phyloP scores from a whole-genome alignment of 169 alveolate species.

The Eimeria sp. region DNA sequence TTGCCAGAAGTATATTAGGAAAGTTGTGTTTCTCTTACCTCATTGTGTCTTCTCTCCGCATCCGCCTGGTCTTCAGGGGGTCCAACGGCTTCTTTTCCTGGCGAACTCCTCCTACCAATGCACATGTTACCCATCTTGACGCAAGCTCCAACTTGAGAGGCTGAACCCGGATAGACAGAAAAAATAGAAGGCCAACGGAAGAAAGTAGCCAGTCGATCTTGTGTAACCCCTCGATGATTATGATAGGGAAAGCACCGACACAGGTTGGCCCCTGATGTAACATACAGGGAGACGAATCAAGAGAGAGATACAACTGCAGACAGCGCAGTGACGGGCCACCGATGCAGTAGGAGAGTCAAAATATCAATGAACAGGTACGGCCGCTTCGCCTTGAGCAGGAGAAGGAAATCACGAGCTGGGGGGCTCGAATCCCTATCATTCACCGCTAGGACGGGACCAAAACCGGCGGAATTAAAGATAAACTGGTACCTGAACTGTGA shows the following conservation, averaged over 20 bases:
- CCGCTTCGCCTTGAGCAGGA: not conserved
- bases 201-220: not conserved
- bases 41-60: not conserved
- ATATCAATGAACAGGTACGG: not conserved
- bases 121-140: slow-evolving; percentile 1
- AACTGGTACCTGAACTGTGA: not conserved
- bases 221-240: not conserved
- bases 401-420: not conserved
- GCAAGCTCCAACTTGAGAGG: not conserved
- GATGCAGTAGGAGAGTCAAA: not conserved
- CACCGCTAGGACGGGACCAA: not conserved
- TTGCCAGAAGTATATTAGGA: too few relatives aligned
- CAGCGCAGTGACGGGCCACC: not conserved
- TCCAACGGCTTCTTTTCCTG: not conserved
- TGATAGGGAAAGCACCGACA: not conserved
- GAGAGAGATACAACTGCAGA: not conserved
- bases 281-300: not conserved
- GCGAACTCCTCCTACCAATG: not conserved
- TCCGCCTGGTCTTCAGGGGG: not conserved
- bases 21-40: not conserved
- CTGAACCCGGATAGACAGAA: not conserved
- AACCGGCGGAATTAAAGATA: not conserved
- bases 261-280: not conserved
- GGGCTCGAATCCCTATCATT: not conserved
- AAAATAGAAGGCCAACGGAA: not conserved